Percentiles rank a stretch among this genome's conserved stretches.
phyloP scores from a whole-genome alignment of 768 basidiomycete species.

The Agrocybe pediades region DNA sequence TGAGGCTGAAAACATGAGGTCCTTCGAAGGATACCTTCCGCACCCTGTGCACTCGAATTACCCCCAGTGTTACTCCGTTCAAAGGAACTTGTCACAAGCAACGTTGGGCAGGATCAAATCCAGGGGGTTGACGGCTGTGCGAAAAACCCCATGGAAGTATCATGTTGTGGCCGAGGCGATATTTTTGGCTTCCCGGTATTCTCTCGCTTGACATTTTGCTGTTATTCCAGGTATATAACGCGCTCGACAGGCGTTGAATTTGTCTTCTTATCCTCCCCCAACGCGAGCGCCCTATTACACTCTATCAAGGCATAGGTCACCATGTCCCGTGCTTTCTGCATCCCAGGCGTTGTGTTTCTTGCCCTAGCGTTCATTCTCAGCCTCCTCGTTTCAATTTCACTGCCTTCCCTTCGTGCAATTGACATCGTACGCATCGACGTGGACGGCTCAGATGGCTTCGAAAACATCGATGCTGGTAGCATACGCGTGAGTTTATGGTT shows the following conservation, averaged over 20 bases:
- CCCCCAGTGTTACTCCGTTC: too few relatives aligned
- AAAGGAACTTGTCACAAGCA: too few relatives aligned
- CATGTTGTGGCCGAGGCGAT: too few relatives aligned
- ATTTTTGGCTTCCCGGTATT: not conserved
- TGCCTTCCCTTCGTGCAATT: constrained; percentile 67
- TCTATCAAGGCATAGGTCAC: not conserved
- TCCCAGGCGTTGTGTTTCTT: constrained; percentile 58
- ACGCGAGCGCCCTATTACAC: not conserved
- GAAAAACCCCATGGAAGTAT: not conserved
- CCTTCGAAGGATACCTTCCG: too few relatives aligned
- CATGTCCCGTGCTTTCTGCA: constrained; percentile 52
- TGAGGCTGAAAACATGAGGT: too few relatives aligned
- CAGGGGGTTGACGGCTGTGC: not conserved
- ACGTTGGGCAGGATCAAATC: not conserved
- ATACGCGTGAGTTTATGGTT: constrained; percentile 55
- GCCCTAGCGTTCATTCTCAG: constrained; percentile 65
- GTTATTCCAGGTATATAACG: too few relatives aligned
- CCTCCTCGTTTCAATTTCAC: constrained; percentile 69
- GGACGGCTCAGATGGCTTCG: constrained; percentile 15
- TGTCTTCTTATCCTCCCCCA: not conserved
- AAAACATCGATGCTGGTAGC: constrained; percentile 36
- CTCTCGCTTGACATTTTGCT: too few relatives aligned
- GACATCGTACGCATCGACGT: constrained; percentile 68
- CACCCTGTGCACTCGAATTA: too few relatives aligned
- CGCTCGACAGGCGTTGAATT: not conserved